Evolutionary conservation across 2,329 filamentous ascomycete genomes (phyloP), one percentile per base, ranked within the genome.

Genomic region (Claviceps purpurea): DNA sequence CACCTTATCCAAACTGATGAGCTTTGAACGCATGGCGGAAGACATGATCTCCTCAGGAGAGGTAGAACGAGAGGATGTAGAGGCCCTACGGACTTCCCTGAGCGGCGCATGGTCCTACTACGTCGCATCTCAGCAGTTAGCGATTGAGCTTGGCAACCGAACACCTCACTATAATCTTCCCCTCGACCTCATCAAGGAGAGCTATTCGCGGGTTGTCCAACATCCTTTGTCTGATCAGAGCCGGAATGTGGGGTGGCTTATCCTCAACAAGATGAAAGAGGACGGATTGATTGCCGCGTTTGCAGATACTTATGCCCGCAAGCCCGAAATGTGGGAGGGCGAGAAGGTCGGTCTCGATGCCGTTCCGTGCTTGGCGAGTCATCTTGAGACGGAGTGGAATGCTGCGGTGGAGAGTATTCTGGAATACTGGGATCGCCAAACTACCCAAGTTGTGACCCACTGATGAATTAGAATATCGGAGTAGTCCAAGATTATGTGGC

Each of bases 231-330:
- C 81, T 56, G 81, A 81, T 58, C 75, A 81, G 24, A 87, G 83
- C 62, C 89, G 85, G 84, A 89, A 89, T 62, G 72, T 85, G 58
- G 85, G 82, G 43, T 89, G 85, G 84, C 68, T 89, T 46, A 80
- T 85, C 37, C 68, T 89, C 10, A 69, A 69, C 43, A 87, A 86
- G 64, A 81, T 87, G 49, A 71, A 74, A 22, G 76, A 79, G 52
- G 80, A 83, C 56, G 73, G 75, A 52, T 70, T 88, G 47, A 74
- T 89, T 20, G 63, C 75, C 0, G 71, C 73, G 40, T 84, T 84
- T 60, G 82, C 85, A 0, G 70, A 73, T 38, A 63, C 71, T 13
- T 81, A 87, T 60, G 80, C 84, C 0, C 68, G 70, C 14, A 77
- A 76, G 57, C 79, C 77, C 3, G 76, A 79, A 52, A 89, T 88